phyloP scores from a whole-genome alignment of 768 basidiomycete genomes.

The Mycena rosella region DNA sequence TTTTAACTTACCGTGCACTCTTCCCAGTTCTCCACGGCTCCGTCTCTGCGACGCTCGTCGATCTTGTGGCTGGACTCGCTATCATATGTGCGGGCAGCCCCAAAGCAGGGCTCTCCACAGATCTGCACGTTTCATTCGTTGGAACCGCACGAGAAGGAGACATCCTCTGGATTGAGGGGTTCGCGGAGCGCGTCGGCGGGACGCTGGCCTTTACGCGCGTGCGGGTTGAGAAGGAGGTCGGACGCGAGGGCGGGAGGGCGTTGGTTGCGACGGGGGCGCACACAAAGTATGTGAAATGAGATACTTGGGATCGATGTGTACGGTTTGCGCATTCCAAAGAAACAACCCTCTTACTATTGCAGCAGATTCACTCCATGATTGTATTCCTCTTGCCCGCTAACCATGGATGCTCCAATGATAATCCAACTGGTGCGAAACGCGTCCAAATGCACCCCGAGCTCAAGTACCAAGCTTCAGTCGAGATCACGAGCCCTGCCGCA shows the following conservation, averaged over 20 bases:
- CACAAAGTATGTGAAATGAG: slow-evolving; percentile 36
- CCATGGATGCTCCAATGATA: too few relatives aligned
- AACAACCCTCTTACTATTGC: too few relatives aligned
- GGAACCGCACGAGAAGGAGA: slow-evolving; percentile 32
- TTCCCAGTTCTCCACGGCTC: slow-evolving; percentile 33
- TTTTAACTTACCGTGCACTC: not conserved
- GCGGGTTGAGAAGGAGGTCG: slow-evolving; percentile 26
- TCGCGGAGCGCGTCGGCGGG: slow-evolving; percentile 31
- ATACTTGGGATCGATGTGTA: too few relatives aligned
- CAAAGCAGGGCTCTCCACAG: slow-evolving; percentile 35
- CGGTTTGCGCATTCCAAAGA: too few relatives aligned
- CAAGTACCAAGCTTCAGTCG: too few relatives aligned
- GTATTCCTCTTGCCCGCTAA: too few relatives aligned
- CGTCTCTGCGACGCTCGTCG: slow-evolving; percentile 33
- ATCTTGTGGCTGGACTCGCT: slow-evolving; percentile 33
- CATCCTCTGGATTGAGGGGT: slow-evolving; percentile 26
- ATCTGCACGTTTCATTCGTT: slow-evolving; percentile 33
- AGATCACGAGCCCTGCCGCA: too few relatives aligned
- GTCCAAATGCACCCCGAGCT: too few relatives aligned
- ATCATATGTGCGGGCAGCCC: slow-evolving; percentile 25
- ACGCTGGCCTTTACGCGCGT: slow-evolving; percentile 35
- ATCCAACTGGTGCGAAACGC: too few relatives aligned
- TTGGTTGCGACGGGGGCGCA: slow-evolving; percentile 35
- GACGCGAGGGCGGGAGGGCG: not conserved
- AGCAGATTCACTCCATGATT: too few relatives aligned